These are phyloP conservation scores for Lentinula boryana DNA, from an alignment of 768 basidiomycete genomes.

Conservation along the genomic window DNA sequence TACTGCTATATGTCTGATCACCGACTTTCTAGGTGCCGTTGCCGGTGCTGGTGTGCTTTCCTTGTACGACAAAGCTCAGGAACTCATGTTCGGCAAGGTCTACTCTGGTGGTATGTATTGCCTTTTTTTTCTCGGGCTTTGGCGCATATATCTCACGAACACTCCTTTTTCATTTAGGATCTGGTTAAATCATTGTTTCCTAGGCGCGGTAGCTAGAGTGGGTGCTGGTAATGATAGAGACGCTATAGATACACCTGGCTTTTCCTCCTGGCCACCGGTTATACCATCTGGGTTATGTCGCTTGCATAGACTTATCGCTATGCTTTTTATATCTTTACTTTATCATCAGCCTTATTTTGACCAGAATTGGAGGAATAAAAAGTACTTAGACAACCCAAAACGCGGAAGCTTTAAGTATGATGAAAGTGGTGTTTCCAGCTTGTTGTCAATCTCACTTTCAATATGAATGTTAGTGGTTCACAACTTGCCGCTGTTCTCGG, in stretches of 20 bases:
- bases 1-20: neutral
- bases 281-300: neutral
- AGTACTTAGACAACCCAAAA: neutral
- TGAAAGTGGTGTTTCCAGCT: too few relatives aligned
- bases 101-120: slow-evolving; percentile 83
- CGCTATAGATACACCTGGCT: neutral
- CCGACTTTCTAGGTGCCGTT: slow-evolving; percentile 43
- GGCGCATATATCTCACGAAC: neutral
- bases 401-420: too few relatives aligned
- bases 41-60: slow-evolving; percentile 99
- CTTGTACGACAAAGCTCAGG: slow-evolving; percentile 97
- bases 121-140: neutral
- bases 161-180: slow-evolving; percentile 24
- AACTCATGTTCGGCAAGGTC: slow-evolving; percentile 97
- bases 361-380: slow-evolving; percentile 1
- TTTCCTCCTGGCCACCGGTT: neutral
- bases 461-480: too few relatives aligned
- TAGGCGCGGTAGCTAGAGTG: neutral
- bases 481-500: neutral
- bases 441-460: too few relatives aligned
- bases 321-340: slow-evolving; percentile 3
- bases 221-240: neutral
- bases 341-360: neutral
- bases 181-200: slow-evolving; percentile 30
- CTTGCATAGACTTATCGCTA: neutral